Evolutionary conservation across 768 basidiomycete species (phyloP).

Genomic region (Hericium erinaceus): DNA sequence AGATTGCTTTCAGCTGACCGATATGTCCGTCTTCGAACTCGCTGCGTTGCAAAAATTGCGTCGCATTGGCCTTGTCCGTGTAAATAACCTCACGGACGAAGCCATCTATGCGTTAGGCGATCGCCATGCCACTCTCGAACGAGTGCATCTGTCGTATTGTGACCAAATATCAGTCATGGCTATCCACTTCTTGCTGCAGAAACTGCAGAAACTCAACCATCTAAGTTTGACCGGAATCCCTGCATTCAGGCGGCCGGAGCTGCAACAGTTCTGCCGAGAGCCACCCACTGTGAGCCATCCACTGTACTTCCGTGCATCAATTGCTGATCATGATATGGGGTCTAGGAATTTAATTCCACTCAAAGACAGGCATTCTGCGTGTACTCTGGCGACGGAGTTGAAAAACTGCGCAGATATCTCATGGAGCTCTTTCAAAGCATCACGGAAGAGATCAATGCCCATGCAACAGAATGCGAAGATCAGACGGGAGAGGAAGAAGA

Average conservation of each 20-base stretch:
- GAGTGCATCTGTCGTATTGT: constrained; percentile 96
- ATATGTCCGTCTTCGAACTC: constrained; percentile 90
- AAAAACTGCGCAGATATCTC: constrained; percentile 71
- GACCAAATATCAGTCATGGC: constrained; percentile 90
- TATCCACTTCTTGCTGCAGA: constrained; percentile 81
- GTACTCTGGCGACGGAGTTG: constrained; percentile 87
- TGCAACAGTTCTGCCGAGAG: constrained; percentile 84
- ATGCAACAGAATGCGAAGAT: constrained; percentile 38
- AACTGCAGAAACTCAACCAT: constrained; percentile 87
- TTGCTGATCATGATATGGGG: background rate
- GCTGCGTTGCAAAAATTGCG: constrained; percentile 82
- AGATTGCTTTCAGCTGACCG: constrained; percentile 85
- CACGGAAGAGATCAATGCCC: constrained; percentile 45
- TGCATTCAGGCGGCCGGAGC: constrained; percentile 74
- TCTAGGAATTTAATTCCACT: constrained; percentile 81
- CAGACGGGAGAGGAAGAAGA: constrained; percentile 36
- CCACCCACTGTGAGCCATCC: constrained; percentile 64
- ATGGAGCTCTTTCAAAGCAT: constrained; percentile 69
- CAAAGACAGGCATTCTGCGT: constrained; percentile 93
- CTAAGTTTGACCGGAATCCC: constrained; percentile 96
- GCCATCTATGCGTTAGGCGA: constrained; percentile 85
- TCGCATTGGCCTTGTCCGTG: constrained; percentile 90
- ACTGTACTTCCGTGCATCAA: background rate
- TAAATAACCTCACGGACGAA: constrained; percentile 87
- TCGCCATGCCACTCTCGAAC: constrained; percentile 79